Base-by-base conservation (phyloP, 305 asterid species). In the Fraxinus nigra region DNA sequence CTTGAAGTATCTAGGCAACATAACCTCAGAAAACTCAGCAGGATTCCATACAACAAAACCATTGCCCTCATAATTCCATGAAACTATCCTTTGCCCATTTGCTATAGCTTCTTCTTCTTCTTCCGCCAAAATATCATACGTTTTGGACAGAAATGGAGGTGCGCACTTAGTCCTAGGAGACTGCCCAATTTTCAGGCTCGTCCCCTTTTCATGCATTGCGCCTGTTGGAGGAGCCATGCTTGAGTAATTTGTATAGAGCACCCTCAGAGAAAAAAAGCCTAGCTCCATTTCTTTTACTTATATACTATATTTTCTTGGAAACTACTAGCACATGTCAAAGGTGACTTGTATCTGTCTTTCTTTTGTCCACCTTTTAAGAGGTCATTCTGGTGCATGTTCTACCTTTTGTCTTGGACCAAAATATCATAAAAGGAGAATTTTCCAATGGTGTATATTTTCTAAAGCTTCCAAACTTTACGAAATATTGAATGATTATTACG, bases 61-160 rank as follows among this genome's bases (percentile, higher is more conserved):
- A 79, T 46, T 80, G 40, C 91, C 91, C 43, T 84, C 86, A 43
- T 81, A 72, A 74, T 89, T 89, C 91, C 95, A 90, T 1, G 94
- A 89, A 13, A 92, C 89, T 8, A 89, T 82, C 77, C 83, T 79
- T 13, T 82, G 73, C 34, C 61, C 76, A 67, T 67, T 67, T 67
- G 18, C 38, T 82, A 3, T 46, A 46, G 7, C 78, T 54, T 24
- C 85, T 80, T 11, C 7, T 48, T 77, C 90, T 26, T 85, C 88
- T 11, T 37, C 82, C 85, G 89, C 91, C 79, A 92, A 81, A 7
- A 92, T 86, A 78, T 90, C 89, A 51, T 88, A 92, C 6, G 95
- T 92, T 84, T 92, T 92, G 84, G 84, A 87, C 24, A 92, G 74
- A 81, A 92, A 91, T 28, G 95, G 95, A 28, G 95, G 82, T 20